phyloP scores from a whole-genome alignment of 768 basidiomycete genomes.

The Chalciporus pseudorubinellus region DNA sequence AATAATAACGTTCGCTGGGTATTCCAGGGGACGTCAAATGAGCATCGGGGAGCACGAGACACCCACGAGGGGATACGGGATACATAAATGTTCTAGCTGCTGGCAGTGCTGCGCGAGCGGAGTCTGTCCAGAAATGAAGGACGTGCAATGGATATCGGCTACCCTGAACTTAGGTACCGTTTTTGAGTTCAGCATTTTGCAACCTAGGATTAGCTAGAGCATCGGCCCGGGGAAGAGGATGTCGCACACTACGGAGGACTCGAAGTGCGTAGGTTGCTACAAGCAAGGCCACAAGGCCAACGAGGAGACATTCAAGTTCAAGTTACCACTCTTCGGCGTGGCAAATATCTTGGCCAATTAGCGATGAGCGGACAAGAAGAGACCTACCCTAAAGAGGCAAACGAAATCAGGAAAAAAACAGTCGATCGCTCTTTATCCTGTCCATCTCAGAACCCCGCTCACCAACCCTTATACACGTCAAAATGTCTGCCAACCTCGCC shows the following conservation, averaged over 20 bases:
- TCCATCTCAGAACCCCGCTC: slow-evolving; percentile 28
- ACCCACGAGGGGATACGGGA: background rate
- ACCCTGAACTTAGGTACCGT: no score
- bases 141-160: no score
- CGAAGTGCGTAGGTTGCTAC: no score
- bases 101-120: background rate
- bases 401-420: slow-evolving; percentile 15
- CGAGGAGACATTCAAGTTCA: no score
- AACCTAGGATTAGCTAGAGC: background rate
- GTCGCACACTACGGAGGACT: no score
- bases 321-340: no score
- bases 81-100: background rate
- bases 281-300: no score
- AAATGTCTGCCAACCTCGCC: slow-evolving; percentile 64
- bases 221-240: no score
- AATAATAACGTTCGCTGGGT: background rate
- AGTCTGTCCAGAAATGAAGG: background rate
- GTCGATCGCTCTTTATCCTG: slow-evolving; percentile 30
- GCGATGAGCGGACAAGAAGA: background rate
- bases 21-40: background rate
- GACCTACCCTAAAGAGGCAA: slow-evolving; percentile 34
- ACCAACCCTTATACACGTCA: slow-evolving; percentile 14
- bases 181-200: no score
- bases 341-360: slow-evolving; percentile 9
- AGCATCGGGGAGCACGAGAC: background rate